Evolutionary conservation across 129 eudicot species (phyloP), one percentile per base, ranked within the genome.

Genomic region (Lactuca sativa): DNA sequence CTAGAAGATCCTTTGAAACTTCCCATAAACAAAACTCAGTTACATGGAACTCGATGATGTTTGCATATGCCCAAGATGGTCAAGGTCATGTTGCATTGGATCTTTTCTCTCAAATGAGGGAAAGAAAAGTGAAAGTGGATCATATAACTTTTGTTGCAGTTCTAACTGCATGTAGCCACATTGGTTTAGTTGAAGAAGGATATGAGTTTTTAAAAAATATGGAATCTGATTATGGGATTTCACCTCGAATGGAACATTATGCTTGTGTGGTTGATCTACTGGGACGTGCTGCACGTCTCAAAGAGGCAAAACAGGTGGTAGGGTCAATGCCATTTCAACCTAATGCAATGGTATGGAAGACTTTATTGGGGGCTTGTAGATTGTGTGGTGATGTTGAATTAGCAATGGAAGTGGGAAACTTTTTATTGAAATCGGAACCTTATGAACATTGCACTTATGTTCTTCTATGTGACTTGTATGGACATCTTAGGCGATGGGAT

Each of bases 61-160:
- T 88, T 67, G 96, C 90, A 41, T 92, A 89, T 49, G 98, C 96
- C 13, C 96, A 92, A 44, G 88, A 92, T 40, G 98, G 96, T 34
- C 88, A 83, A 85, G 95, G 90, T 10, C 72, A 73, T 60, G 69
- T 82, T 64, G 91, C 92, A 10, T 88, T 92, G 56, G 88, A 84
- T 67, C 77, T 89, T 57, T 92, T 92, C 71, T 63, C 34, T 74
- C 70, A 41, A 55, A 92, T 89, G 98, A 80, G 44, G 43, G 62
- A 72, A 70, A 60, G 67, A 60, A 63, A 83, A 7, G 90, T 89
- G 68, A 85, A 85, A 81, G 60, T 72, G 76, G 98, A 86, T 63
- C 98, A 92, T 67, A 75, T 92, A 78, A 92, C 95, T 5, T 92
- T 92, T 83, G 98, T 92, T 43, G 98, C 98, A 25, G 86, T 88